Base-by-base conservation (phyloP, 192 early-diverging fungal species). In the Coemansia sp. region DNA sequence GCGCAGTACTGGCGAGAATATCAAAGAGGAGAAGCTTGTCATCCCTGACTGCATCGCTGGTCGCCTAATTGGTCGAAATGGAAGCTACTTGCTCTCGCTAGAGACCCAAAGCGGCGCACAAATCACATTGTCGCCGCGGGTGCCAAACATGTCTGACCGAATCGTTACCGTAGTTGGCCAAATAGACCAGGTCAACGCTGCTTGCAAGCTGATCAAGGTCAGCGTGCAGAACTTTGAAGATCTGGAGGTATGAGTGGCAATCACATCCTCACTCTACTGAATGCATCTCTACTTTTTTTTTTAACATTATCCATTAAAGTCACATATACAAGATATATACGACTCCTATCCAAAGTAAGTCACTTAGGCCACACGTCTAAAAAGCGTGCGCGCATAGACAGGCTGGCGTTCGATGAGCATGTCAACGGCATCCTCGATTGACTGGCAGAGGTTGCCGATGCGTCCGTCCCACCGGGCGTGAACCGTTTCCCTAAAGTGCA, bases 331-430 rank as follows among this genome's bases (percentile, higher is more conserved):
- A 44, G 21, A 37, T 30, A 9, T 26, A 35, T 21, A 46, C 42
- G 59, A 26, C 35, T 30, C 30, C 4, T 7, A 35, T 3, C 26
- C 28, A 30, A 53, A 13, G 11, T 0, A 30, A 53, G 6, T 9
- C 26, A 38, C 23, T 46, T 73, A 73, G 6, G 64, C 57, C 23
- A 49, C 33, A 60, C 47, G 52, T 39, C 66, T 53, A 47, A 82
- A 77, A 33, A 82, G 62, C 55, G 75, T 68, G 33, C 60, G 63
- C 28, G 74, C 66, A 38, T 78, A 84, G 23, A 52, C 53, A 30
- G 81, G 81, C 42, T 84, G 81, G 53, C 70, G 73, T 65, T 78
- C 76, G 35, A 78, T 78, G 11, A 84, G 70, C 63, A 76, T 50
- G 49, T 84, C 81, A 2, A 84, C 81, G 1, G 82, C 67, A 11